A percentile compares a stretch with the other conserved stretches of the same genome.
Conservation (phyloP, 148 eudicot genomes). For the Salicornia ramosissima region DNA sequence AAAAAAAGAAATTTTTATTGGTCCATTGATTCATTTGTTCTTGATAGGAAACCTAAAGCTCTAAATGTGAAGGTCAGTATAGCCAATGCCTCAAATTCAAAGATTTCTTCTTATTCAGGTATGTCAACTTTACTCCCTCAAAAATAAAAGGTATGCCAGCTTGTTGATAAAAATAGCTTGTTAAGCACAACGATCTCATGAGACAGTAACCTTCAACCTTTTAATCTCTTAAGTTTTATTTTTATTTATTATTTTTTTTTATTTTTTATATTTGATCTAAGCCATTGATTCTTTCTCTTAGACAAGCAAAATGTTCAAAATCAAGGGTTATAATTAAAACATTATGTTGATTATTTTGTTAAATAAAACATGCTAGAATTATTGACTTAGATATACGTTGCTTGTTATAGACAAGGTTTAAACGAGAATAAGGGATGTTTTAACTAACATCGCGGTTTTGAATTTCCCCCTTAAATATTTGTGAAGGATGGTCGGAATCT, state of each 20-base stretch:
- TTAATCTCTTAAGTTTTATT: too few species aligned
- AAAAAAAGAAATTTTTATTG: not conserved
- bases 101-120: slow-evolving; percentile 18
- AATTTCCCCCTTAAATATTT: too few species aligned
- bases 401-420: not conserved
- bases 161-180: not conserved
- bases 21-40: slow-evolving; percentile 1
- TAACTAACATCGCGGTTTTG: too few species aligned
- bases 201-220: not conserved
- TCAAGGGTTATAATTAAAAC: not conserved
- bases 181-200: not conserved
- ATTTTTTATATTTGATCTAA: not conserved
- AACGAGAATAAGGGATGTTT: not conserved
- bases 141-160: too few species aligned
- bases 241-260: not conserved
- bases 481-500: too few species aligned
- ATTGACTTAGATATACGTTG: not conserved
- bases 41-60: not conserved
- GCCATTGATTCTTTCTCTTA: not conserved
- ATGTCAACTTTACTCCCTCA: not conserved
- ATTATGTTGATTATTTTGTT: not conserved
- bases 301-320: not conserved
- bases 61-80: not conserved
- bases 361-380: not conserved
- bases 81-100: slow-evolving; percentile 6